These are phyloP conservation scores for Catenaria anguillulae DNA, from an alignment of 371 early-diverging fungal genomes.

Conservation along the genomic window DNA sequence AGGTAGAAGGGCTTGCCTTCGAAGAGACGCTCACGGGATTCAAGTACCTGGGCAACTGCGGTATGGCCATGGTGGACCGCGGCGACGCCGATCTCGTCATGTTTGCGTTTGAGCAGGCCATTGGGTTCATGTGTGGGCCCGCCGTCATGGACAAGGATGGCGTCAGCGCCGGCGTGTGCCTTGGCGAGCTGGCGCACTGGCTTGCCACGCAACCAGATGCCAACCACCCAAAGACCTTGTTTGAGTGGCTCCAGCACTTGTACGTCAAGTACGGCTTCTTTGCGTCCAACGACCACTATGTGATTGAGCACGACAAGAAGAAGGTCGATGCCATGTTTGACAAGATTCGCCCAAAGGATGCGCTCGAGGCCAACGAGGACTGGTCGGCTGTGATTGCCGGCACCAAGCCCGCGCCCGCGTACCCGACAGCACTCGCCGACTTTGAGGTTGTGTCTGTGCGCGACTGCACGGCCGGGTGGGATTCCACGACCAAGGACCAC, in stretches of 20 bases:
- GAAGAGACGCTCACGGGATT: slow-evolving; percentile 90
- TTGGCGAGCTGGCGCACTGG: slow-evolving; percentile 62
- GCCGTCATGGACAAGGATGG: slow-evolving; percentile 76
- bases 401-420: slow-evolving; percentile 22
- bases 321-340: slow-evolving; percentile 54
- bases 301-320: slow-evolving; percentile 62
- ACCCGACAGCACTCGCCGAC: slow-evolving; percentile 56
- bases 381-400: slow-evolving; percentile 7
- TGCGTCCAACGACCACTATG: slow-evolving; percentile 73
- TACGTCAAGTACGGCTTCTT: slow-evolving; percentile 76
- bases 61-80: slow-evolving; percentile 34
- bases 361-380: slow-evolving; percentile 8
- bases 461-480: slow-evolving; percentile 80
- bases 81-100: slow-evolving; percentile 35
- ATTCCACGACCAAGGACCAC: slow-evolving; percentile 27
- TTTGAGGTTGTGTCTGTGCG: slow-evolving; percentile 54
- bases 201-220: slow-evolving; percentile 25
- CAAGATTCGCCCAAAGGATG: slow-evolving; percentile 48
- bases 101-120: slow-evolving; percentile 90
- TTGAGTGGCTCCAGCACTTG: slow-evolving; percentile 49
- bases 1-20: slow-evolving; percentile 60
- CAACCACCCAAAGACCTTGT: slow-evolving; percentile 40
- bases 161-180: slow-evolving; percentile 60
- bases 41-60: slow-evolving; percentile 85
- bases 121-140: slow-evolving; percentile 66